Evolutionary conservation across 257 asterid genomes (phyloP), one percentile per base, ranked within the genome.

Genomic region (Paraleonurus japonicus): DNA sequence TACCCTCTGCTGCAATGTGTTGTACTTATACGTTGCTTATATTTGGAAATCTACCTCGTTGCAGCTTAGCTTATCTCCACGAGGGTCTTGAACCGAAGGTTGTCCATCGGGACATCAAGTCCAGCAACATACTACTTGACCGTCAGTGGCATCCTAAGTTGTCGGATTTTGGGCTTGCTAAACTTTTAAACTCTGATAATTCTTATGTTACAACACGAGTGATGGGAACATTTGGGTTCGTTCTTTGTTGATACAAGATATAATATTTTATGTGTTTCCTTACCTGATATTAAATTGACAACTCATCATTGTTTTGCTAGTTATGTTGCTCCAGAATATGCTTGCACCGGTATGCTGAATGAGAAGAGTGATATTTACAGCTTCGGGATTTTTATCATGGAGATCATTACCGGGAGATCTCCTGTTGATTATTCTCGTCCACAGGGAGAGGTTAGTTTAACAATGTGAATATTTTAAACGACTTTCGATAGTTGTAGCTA

Each of bases 31-130:
- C 22, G 26, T 35, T 70, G 9, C 61, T 66, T 66, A 70, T 50
- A 41, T 32, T 72, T 11, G 28, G 69, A 27, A 19, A 65, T 79
- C 78, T 32, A 65, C 37, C 20, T 75, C 69, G 15, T 65, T 54
- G 60, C 83, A 93, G 98, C 71, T 80, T 93, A 86, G 95, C 94
- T 65, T 93, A 93, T 83, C 88, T 93, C 50, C 98, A 93, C 13
- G 98, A 93, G 68, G 98, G 98, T 71, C 87, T 90, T 50, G 98
- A 92, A 78, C 97, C 98, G 13, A 93, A 93, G 85, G 98, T 93
- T 70, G 97, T 93, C 64, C 98, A 93, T 79, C 95, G 98, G 41
- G 98, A 93, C 89, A 85, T 93, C 61, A 93, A 93, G 87, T 76
- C 98, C 53, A 84, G 96, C 76, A 93, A 93, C 79, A 88, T 93